Percentiles rank a stretch among this genome's conserved stretches.
Evolutionary conservation across 1,284 basidiomycete species (phyloP).

Genomic region (Papiliotrema terrestris): DNA sequence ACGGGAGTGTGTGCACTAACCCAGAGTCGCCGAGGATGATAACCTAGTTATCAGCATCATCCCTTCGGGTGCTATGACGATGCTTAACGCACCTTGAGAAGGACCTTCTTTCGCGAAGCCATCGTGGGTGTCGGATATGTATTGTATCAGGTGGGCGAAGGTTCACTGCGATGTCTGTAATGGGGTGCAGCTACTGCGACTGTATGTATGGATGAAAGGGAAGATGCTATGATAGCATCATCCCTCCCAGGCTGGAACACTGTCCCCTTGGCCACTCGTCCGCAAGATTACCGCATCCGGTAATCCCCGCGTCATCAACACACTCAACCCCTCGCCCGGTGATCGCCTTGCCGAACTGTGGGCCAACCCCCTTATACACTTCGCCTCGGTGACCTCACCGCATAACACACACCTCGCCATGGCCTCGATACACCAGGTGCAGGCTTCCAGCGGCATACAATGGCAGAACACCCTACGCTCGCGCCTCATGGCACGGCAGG

Average conservation of each 20-base stretch:
- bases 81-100: conserved; percentile 73
- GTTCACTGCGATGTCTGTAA: background rate
- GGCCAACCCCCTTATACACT: background rate
- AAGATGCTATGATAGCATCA: background rate
- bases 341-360: too few species aligned
- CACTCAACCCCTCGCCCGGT: background rate
- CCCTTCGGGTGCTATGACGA: background rate
- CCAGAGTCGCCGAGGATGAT: conserved; percentile 98
- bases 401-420: background rate
- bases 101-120: conserved; percentile 65
- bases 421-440: too few species aligned
- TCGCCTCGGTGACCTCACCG: background rate
- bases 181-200: background rate
- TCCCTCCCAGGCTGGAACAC: background rate
- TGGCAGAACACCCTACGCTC: conserved; percentile 54
- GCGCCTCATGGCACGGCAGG: conserved; percentile 61
- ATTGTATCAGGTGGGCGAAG: background rate
- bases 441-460: conserved; percentile 21
- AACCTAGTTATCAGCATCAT: conserved; percentile 58
- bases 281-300: background rate
- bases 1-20: conserved; percentile 54
- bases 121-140: conserved; percentile 34
- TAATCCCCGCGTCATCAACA: background rate
- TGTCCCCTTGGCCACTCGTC: background rate
- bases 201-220: background rate